Base-by-base conservation (phyloP, 345 rosid genomes). In the Cardiospermum halicacabum region DNA sequence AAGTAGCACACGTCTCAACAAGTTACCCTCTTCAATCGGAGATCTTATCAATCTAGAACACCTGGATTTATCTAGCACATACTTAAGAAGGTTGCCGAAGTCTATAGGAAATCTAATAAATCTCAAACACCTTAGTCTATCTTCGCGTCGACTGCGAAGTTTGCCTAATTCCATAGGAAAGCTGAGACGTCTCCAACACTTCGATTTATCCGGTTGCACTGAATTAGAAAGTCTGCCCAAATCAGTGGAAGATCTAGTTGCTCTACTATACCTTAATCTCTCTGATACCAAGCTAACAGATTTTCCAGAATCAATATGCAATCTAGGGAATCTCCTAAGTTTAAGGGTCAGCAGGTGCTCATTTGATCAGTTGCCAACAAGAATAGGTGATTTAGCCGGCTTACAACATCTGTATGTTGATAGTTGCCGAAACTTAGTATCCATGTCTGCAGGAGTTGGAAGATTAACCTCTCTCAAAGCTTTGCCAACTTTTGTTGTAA, bases 381-480 rank as follows among this genome's bases (percentile, higher is more conserved):
- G 22, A 9, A 37, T 45, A 4, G 39, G 25, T 21, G 28, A 28
- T 13, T 21, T 65, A 8, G 45, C 42, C 50, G 54, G 42, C 51
- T 53, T 65, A 55, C 60, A n/a, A 28, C 53, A 65, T 54, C 69
- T 65, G 2, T 22, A 54, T 16, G 22, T 65, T 3, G 18, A 19
- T 30, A 1, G 1, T 11, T 30, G 27, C 2, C 1, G n/a, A 2
- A 7, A 13, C 13, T 12, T 59, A 39, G 3, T 19, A 59, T 37
- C 45, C 16, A 54, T 65, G 60, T 51, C 69, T 5, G 10, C 22
- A 11, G 25, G 43, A 0, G 40, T 54, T 30, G 48, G 25, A 37
- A 40, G 21, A 7, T 27, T 53, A n/a, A 54, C 42, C 3, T 37
- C 30, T 43, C 49, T 55, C n/a, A 27, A 65, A 39, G 40, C 19